Conservation (phyloP, 2,329 filamentous ascomycete species). For the Colletotrichum sp. region DNA sequence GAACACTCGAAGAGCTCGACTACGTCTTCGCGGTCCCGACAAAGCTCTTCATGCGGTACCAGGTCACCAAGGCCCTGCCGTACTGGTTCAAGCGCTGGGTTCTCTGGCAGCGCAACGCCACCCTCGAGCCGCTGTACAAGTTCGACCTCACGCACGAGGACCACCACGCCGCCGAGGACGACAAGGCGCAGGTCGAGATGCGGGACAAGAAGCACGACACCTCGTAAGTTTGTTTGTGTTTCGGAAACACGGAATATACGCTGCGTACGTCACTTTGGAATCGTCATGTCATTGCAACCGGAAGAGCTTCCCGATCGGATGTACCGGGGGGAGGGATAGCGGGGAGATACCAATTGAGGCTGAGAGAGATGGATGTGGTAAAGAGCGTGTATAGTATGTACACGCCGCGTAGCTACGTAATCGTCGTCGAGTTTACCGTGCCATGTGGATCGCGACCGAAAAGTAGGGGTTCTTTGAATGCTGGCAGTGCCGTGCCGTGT, state of each 20-base stretch:
- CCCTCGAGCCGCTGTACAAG: conserved; percentile 47
- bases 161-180: conserved; percentile 32
- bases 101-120: conserved; percentile 31
- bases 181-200: conserved; percentile 42
- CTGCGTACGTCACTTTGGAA: neutral
- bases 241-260: neutral
- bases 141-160: conserved; percentile 37
- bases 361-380: neutral
- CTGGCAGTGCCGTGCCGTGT: neutral
- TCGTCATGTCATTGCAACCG: neutral
- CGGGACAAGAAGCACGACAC: conserved; percentile 32
- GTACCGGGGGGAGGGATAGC: neutral
- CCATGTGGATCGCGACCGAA: neutral
- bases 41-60: conserved; percentile 33
- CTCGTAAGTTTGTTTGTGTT: neutral
- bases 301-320: neutral
- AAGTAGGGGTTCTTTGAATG: neutral
- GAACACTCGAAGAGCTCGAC: conserved; percentile 53
- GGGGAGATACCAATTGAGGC: neutral
- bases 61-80: conserved; percentile 34
- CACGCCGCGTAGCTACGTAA: neutral
- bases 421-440: neutral
- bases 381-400: neutral
- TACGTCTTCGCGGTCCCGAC: conserved; percentile 41
- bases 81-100: conserved; percentile 35